Evolutionary conservation across 164 flowering plant genomes (phyloP), one percentile per base, ranked within the genome.

Genomic region (Vitis riparia): DNA sequence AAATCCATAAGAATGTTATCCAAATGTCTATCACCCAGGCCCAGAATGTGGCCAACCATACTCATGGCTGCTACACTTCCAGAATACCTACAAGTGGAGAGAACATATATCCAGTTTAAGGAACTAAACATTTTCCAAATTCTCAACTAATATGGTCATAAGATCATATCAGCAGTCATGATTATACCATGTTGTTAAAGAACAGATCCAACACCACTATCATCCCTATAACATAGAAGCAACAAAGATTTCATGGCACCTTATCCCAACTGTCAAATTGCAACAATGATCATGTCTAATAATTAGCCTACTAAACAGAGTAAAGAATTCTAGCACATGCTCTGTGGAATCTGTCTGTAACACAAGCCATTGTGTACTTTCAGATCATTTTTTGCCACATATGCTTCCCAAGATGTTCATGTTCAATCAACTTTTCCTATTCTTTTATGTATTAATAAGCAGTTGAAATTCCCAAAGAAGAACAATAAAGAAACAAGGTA

Each of bases 31-130:
- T 95, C 99, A 10, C 99, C 99, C 16, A 95, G 85, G 27, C 99
- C 99, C 68, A 95, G 78, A 72, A 95, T 79, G 79, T 92, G 96
- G 59, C 99, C 99, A 48, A 95, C 92, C 80, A 95, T 91, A 79
- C 99, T 91, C 99, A 90, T 95, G 55, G 99, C 93, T 68, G 99
- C 97, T 68, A 95, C 83, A 70, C 88, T 92, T 72, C 92, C 97
- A 73, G 99, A 86, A 77, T 83, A 95, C 88, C 98, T 95, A 71
- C 74, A 82, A 78, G 65, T 51, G 63, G 53, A 55, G 73, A 68
- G 44, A 55, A 65, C 3, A 67, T 4, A 17, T 9, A 66, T 30
- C 61, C 57, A 60, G 48, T 29, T 19, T 52, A 58, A 52, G 14
- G 62, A 17, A 14, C 19, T 52, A 51, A 68, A 15, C 17, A 19